Base-by-base conservation (phyloP, 805 yeast genomes). In the Cyberlindnera amylophila region DNA sequence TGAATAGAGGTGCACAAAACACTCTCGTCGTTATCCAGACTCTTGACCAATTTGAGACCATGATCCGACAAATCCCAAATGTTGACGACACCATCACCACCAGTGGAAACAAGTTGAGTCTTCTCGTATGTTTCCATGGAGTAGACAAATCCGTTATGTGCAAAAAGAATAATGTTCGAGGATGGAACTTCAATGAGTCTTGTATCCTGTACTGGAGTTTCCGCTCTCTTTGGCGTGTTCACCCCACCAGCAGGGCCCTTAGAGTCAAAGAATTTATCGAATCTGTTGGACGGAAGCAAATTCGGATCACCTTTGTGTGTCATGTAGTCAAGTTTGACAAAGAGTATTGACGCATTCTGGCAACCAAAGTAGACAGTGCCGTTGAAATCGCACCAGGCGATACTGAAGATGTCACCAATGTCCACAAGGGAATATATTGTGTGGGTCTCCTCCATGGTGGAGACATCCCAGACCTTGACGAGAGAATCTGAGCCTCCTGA, bases 401-500 rank as follows among this genome's bases (percentile, higher is more conserved):
- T 65, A 8, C 96, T 82, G 58, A 91, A 91, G 14, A 91, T 84
- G 62, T 91, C 99, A 38, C 99, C 99, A 39, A 91, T 83, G 65
- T 91, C 99, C 28, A 84, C 74, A 10, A 84, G 62, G 1, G 96
- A 83, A 61, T 91, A 91, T 7, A 90, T 77, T 0, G 95, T 84
- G 53, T 85, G 84, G 0, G 84, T 62, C 49, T 72, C 77, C 30
- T 58, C 53, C 45, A 73, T 55, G 10, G 46, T 61, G 2, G 72
- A 62, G 16, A 87, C 68, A 44, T 82, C 79, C 95, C 96, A 93
- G 1, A 88, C 79, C 58, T 88, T 86, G 26, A 91, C 82, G 36
- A 91, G 67, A 2, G 97, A 89, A 59, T 91, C 98, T 8, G 93
- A 81, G 2, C 96, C 91, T 3, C 93, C 96, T 29, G 93, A 79